Base-by-base conservation (phyloP, 805 yeast genomes). In the Tetrapisispora namnaoensis region DNA sequence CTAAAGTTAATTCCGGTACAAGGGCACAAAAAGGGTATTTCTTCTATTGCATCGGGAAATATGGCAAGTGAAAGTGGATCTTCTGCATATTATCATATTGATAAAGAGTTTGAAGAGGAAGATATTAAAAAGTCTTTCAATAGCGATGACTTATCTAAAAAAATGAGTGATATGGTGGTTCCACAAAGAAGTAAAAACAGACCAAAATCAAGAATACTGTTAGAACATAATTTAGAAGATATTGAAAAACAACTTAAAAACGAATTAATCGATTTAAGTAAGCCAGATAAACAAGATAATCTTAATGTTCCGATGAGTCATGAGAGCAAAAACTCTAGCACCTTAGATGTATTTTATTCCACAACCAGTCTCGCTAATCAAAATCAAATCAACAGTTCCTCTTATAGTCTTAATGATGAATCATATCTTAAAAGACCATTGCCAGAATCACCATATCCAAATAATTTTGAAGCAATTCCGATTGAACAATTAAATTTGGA, bases 141-240 rank as follows among this genome's bases (percentile, higher is more conserved):
- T n/a, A 20, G 16, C 14, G 14, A 45, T 21, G 40, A 37, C 30
- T 7, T 34, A 37, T 21, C 42, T 11, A 13, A 30, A 17, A 42
- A 3, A 30, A 18, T 18, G 20, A 30, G 10, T 10, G 30, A 20
- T 32, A 42, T 42, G 8, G 55, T 60, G 2, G 56, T 61, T 11
- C 70, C 70, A 5, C 64, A 63, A 37, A 58, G 69, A 50, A 65
- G 53, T 45, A 59, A 55, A 46, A 57, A 61, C 20, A 59, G 70
- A 47, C 68, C 68, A 16, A 50, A 48, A 20, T 61, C 67, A 2
- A 57, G 56, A 18, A 44, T 57, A 16, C 53, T 57, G 32, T 49
- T 59, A 39, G 41, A 46, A 44, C 22, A 32, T 34, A 42, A 38
- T n/a, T 30, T 46, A 18, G 47, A 47, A 24, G 43, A 48, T 7